These are phyloP conservation scores for Tylopilus felleus DNA, from an alignment of 768 basidiomycete species.

Conservation along the genomic window DNA sequence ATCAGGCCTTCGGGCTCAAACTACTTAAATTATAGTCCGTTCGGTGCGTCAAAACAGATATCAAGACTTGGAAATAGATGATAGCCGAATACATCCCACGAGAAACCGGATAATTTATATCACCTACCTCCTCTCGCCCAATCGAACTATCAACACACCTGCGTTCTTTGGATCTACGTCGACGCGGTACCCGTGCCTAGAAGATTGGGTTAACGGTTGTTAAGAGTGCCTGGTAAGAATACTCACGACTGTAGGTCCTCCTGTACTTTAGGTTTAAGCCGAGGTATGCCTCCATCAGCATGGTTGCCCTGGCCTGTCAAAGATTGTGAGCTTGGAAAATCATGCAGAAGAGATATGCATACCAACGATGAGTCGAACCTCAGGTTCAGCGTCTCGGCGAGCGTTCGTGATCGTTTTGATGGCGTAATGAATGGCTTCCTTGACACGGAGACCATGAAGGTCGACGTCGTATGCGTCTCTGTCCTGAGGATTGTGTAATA, in stretches of 20 bases:
- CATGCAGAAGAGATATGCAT: constrained; percentile 24
- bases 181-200: constrained; percentile 67
- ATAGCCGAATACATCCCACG: background rate
- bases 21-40: no score
- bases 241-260: constrained; percentile 71
- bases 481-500: constrained; percentile 38
- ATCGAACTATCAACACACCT: constrained; percentile 77
- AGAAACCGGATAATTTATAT: background rate
- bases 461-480: constrained; percentile 73
- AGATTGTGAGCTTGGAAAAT: background rate
- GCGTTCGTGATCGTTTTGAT: constrained; percentile 68
- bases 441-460: constrained; percentile 88
- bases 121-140: background rate
- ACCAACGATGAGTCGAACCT: constrained; percentile 86
- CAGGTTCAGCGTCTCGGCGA: constrained; percentile 52
- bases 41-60: background rate
- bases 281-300: constrained; percentile 67
- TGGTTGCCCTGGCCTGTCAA: constrained; percentile 81
- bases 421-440: constrained; percentile 77
- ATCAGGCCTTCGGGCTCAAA: background rate
- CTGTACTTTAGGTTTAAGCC: constrained; percentile 88
- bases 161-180: constrained; percentile 75
- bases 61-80: background rate
- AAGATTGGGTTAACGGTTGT: background rate
- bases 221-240: background rate